Base-by-base conservation (phyloP, 768 basidiomycete species). In the Rhizopogon vesiculosus region DNA sequence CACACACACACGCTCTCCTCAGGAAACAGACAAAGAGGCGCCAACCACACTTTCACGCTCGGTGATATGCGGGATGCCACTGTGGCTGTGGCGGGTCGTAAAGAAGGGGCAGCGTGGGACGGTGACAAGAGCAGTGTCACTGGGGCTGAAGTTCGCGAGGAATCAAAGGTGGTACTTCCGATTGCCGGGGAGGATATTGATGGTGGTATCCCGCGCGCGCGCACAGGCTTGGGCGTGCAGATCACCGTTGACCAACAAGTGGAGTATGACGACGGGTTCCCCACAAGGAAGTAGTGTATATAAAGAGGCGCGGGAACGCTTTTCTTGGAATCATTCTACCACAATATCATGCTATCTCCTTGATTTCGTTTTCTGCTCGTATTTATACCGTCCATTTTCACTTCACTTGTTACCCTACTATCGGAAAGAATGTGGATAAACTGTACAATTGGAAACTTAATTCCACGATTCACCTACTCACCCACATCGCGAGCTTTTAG, bases 181-280 rank as follows among this genome's bases (percentile, higher is more conserved):
- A 73, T 73, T n/a, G 66, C 64, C 2, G 56, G 63, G 25, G 70
- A 68, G n/a, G 63, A 65, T 25, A 56, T 50, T 22, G 65, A 69
- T 6, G 57, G 62, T 1, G 65, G 61, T 39, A 61, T 35, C 35
- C 39, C 28, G 29, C 33, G 52, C 51, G 59, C 4, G 55, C 55
- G 9, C 61, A 65, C 29, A 57, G 63, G 0, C 61, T 63, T 66
- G 41, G 83, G 82, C n/a, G 81, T 85, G 38, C 83, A 82, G 61
- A 74, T 85, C 54, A 83, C 82, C 1, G 76, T 85, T 52, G 78
- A 85, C 56, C 69, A 77, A 41, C 77, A 85, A 60, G 72, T 84
- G 49, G 79, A 80, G 28, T 83, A 81, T 54, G 80, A 81, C 53
- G 63, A 69, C 5, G 54, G 43, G 7, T 1, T 51, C 22, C 57